Evolutionary conservation across 805 yeast genomes (phyloP).

Genomic region (Schizosaccharomyces osmophilus): DNA sequence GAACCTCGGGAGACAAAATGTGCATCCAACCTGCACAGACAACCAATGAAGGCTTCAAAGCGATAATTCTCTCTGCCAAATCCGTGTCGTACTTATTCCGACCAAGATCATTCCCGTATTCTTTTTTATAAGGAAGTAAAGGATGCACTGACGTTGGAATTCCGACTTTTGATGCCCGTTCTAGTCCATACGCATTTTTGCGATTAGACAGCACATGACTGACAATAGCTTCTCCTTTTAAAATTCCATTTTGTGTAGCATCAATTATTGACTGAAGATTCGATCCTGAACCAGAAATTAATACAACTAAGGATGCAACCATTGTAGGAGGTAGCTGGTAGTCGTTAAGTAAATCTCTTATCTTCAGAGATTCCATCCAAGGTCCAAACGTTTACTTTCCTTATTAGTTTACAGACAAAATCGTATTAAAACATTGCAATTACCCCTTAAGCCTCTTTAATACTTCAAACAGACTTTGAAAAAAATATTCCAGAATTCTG

Average conservation of each 20-base stretch:
- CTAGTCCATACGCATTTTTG: constrained; percentile 63
- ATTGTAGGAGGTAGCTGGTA: neutral
- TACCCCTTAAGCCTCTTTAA: no score
- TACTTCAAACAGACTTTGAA: no score
- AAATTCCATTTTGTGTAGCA: constrained; percentile 6
- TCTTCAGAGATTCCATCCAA: neutral
- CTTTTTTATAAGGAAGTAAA: constrained; percentile 40
- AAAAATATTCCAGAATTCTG: no score
- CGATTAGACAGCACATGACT: constrained; percentile 67
- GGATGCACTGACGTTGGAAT: constrained; percentile 53
- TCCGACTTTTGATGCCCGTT: constrained; percentile 42
- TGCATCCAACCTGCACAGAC: constrained; percentile 99
- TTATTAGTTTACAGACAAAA: no score
- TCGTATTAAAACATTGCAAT: no score
- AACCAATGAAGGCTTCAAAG: constrained; percentile 49
- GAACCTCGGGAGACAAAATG: constrained; percentile 55
- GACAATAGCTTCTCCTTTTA: constrained; percentile 22
- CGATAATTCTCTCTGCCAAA: constrained; percentile 43
- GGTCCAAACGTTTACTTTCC: no score
- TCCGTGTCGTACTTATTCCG: constrained; percentile 56
- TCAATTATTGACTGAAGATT: constrained; percentile 86
- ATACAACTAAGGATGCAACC: constrained; percentile 26
- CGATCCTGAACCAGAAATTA: constrained; percentile 90
- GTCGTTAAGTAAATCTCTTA: neutral
- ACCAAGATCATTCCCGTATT: constrained; percentile 42